phyloP scores from a whole-genome alignment of 495 filamentous ascomycete genomes.

The Neurospora pannonica region DNA sequence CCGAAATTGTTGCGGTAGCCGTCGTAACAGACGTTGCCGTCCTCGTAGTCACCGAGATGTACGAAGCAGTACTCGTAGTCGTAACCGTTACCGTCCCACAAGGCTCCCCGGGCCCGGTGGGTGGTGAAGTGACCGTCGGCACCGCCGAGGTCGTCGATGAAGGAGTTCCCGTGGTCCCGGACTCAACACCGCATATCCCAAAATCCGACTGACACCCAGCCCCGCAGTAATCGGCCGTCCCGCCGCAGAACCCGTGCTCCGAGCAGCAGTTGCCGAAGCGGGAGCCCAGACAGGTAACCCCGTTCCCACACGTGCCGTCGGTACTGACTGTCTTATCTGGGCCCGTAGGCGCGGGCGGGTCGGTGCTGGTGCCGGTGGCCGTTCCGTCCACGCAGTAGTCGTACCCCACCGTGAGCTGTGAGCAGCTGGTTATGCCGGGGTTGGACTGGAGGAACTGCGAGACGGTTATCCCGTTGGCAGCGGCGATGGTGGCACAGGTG shows the following conservation, averaged over 20 bases:
- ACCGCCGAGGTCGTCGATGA: neutral
- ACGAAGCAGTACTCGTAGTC: conserved; percentile 5
- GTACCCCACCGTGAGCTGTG: conserved; percentile 7
- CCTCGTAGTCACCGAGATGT: conserved; percentile 4
- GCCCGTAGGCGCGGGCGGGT: neutral
- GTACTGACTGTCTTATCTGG: conserved; percentile 6
- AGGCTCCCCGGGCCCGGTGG: neutral
- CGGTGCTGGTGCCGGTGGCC: neutral
- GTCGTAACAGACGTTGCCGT: neutral
- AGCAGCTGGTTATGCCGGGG: conserved; percentile 17
- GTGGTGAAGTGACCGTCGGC: neutral
- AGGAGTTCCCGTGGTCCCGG: neutral
- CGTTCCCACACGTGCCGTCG: conserved; percentile 35
- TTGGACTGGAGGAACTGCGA: conserved; percentile 20
- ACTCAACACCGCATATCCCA: conserved; percentile 19
- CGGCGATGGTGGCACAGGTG: conserved; percentile 17
- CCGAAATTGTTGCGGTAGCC: neutral
- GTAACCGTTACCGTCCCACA: neutral
- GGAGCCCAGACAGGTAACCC: conserved; percentile 32
- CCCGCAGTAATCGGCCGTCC: conserved; percentile 28
- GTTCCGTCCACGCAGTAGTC: conserved; percentile 17
- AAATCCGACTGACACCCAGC: conserved; percentile 28
- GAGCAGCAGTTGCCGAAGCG: conserved; percentile 34
- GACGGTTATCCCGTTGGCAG: conserved; percentile 17
- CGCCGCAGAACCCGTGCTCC: conserved; percentile 27